Percentiles rank a stretch among this genome's conserved stretches.
These are phyloP conservation scores for Lasiosphaeris hirsuta DNA, from an alignment of 495 filamentous ascomycete species.

Conservation along the genomic window DNA sequence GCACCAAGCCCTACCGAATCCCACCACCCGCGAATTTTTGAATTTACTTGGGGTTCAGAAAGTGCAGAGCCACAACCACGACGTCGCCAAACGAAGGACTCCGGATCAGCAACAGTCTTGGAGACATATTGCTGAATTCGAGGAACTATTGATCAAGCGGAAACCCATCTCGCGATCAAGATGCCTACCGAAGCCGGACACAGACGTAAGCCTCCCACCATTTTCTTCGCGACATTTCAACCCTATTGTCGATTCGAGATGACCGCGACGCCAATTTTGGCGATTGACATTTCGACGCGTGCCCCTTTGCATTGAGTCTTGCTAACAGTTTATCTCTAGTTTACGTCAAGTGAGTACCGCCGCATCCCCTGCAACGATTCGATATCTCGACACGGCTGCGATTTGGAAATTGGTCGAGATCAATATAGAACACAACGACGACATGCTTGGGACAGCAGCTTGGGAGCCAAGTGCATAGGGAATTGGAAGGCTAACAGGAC, in stretches of 20 bases:
- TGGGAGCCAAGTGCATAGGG: not conserved
- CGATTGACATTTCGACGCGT: not conserved
- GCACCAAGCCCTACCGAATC: constrained; percentile 30
- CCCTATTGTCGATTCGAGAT: constrained; percentile 3
- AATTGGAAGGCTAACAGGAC: constrained; percentile 28
- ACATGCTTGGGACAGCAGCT: not conserved
- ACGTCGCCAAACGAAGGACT: constrained; percentile 35
- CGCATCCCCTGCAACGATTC: constrained; percentile 15
- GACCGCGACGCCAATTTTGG: constrained; percentile 2
- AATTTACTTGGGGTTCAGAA: constrained; percentile 29
- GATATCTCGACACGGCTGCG: constrained; percentile 5
- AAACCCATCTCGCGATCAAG: constrained; percentile 49
- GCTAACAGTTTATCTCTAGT: constrained; percentile 53
- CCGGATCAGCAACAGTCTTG: constrained; percentile 34
- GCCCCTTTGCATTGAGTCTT: constrained; percentile 5
- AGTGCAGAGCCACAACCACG: constrained; percentile 37
- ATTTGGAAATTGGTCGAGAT: constrained; percentile 5
- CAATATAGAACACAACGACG: not conserved
- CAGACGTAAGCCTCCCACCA: constrained; percentile 63
- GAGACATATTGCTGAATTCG: constrained; percentile 35
- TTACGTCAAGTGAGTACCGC: constrained; percentile 83
- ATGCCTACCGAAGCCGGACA: constrained; percentile 83
- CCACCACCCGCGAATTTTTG: constrained; percentile 34
- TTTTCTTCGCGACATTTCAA: not conserved
- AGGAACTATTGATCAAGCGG: constrained; percentile 34